Conservation (phyloP, 2,329 filamentous ascomycete genomes). For the Capronia americana region DNA sequence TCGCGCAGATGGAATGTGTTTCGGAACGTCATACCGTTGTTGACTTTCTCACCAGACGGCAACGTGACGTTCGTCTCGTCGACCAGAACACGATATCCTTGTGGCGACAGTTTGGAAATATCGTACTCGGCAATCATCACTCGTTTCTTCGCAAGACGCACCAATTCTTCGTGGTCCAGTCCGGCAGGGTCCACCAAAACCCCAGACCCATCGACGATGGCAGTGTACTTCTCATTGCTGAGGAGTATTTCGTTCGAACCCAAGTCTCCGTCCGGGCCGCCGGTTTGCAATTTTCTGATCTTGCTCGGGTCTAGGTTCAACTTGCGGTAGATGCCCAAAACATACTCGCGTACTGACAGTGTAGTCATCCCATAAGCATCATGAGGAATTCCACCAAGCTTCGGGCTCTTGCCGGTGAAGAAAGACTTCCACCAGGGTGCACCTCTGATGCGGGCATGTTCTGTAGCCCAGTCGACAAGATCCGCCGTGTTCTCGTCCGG, state of each 20-base stretch:
- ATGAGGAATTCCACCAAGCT: conserved; percentile 94
- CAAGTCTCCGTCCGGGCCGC: conserved; percentile 93
- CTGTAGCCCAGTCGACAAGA: conserved; percentile 97
- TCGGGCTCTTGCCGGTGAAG: conserved; percentile 98
- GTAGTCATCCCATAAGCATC: conserved; percentile 98
- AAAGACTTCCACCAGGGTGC: conserved; percentile 99
- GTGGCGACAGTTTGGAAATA: conserved; percentile 78
- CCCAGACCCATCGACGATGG: conserved; percentile 94
- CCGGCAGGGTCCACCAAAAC: conserved; percentile 93
- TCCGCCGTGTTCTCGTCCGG: conserved; percentile 99
- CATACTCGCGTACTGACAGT: conserved; percentile 91
- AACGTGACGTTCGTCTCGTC: conserved; percentile 90
- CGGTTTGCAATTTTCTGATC: conserved; percentile 94
- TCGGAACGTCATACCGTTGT: conserved; percentile 93
- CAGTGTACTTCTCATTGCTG: conserved; percentile 92
- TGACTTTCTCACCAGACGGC: conserved; percentile 82
- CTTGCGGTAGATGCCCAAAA: conserved; percentile 97
- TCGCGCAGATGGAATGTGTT: conserved; percentile 95
- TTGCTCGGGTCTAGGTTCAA: conserved; percentile 83
- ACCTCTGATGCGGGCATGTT: conserved; percentile 83
- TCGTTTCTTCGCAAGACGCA: conserved; percentile 82
- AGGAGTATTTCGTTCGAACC: conserved; percentile 98
- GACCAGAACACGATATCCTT: conserved; percentile 89
- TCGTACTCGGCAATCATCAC: conserved; percentile 92
- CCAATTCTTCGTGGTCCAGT: conserved; percentile 80